Evolutionary conservation across 768 basidiomycete genomes (phyloP).

Genomic region (Xanthoconium stramineum): DNA sequence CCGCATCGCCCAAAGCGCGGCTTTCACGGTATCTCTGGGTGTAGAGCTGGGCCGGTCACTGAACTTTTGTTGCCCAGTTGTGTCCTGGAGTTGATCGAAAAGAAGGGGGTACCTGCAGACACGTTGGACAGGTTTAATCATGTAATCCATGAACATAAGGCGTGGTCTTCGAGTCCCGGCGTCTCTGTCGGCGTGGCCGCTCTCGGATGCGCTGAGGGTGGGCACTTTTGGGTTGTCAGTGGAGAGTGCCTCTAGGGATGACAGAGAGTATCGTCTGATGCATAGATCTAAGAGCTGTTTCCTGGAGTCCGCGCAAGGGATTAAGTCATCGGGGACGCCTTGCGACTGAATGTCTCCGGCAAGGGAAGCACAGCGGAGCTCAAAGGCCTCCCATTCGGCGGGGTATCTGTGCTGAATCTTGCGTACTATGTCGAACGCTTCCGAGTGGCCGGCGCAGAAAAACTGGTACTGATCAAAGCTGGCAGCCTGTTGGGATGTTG

Average conservation of each 20-base stretch:
- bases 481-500: constrained; percentile 49
- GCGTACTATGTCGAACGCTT: constrained; percentile 73
- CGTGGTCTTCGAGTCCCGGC: constrained; percentile 33
- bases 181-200: constrained; percentile 30
- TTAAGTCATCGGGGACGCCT: constrained; percentile 6
- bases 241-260: constrained; percentile 47
- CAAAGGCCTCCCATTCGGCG: constrained; percentile 80
- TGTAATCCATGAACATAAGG: constrained; percentile 76
- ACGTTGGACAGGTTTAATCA: constrained; percentile 96
- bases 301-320: constrained; percentile 1
- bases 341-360: constrained; percentile 36
- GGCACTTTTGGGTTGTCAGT: constrained; percentile 32
- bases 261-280: constrained; percentile 45
- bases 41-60: background rate
- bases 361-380: constrained; percentile 67
- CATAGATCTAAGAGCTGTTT: constrained; percentile 29
- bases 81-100: constrained; percentile 61
- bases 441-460: constrained; percentile 85
- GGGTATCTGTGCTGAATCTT: constrained; percentile 60
- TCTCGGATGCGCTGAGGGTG: constrained; percentile 27
- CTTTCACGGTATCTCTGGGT: constrained; percentile 20
- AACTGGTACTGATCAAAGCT: constrained; percentile 76
- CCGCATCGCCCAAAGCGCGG: constrained; percentile 69
- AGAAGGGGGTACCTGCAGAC: constrained; percentile 95
- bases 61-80: constrained; percentile 1